Evolutionary conservation across 139 green algal species (phyloP).

Genomic region (Closterium sp.): DNA sequence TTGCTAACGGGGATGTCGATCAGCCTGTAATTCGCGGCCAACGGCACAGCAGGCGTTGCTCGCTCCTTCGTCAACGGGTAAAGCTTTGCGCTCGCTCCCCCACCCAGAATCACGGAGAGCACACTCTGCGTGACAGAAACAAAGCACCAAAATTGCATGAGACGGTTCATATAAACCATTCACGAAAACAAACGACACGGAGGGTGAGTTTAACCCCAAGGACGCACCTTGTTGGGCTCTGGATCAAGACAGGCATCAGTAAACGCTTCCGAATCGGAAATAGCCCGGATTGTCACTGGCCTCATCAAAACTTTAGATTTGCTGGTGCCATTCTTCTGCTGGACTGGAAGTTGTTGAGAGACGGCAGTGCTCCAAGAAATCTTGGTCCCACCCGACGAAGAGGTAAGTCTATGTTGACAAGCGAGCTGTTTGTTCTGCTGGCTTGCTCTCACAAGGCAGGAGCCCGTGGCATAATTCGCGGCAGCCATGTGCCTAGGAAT

Average conservation of each 20-base stretch:
- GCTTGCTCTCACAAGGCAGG: background rate
- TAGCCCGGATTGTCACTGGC: slow-evolving; percentile 24
- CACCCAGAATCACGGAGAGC: slow-evolving; percentile 95
- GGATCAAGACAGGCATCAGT: slow-evolving; percentile 40
- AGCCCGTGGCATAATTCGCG: background rate
- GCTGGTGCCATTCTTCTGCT: background rate
- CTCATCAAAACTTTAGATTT: background rate
- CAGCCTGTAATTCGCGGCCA: slow-evolving; percentile 99
- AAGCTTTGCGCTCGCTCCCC: slow-evolving; percentile 89
- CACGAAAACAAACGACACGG: background rate
- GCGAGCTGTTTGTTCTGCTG: background rate
- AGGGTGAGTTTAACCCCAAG: background rate
- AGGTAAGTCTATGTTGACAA: background rate
- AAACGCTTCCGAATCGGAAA: slow-evolving; percentile 47
- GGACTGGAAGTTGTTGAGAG: background rate
- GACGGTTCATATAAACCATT: background rate
- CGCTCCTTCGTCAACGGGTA: slow-evolving; percentile 99
- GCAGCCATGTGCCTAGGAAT: background rate
- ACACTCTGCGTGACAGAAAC: slow-evolving; percentile 74
- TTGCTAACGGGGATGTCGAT: slow-evolving; percentile 99
- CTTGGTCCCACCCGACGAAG: background rate
- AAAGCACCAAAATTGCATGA: slow-evolving; percentile 2
- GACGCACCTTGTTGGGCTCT: slow-evolving; percentile 10
- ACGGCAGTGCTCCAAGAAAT: background rate
- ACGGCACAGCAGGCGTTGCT: slow-evolving; percentile 96